phyloP scores from a whole-genome alignment of 2,329 filamentous ascomycete genomes.

The Fulvia fulva region DNA sequence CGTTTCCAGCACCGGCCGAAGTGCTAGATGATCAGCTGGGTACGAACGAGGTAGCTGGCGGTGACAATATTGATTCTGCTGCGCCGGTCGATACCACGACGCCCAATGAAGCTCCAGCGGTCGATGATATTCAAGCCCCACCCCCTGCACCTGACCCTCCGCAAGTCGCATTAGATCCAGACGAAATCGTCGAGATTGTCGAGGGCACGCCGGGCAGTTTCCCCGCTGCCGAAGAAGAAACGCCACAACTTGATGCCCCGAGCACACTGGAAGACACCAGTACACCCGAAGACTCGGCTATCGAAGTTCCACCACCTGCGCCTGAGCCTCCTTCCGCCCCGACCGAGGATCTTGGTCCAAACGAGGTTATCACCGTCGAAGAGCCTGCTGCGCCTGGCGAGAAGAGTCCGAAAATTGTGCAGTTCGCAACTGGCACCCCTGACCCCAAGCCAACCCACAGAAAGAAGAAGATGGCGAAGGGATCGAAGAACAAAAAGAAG shows the following conservation, averaged over 20 bases:
- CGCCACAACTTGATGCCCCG: neutral
- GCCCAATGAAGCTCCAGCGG: neutral
- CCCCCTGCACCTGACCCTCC: neutral
- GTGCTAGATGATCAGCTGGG: neutral
- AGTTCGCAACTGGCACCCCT: conserved; percentile 28
- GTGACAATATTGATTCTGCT: neutral
- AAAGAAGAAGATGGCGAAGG: conserved; percentile 25
- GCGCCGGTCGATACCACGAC: neutral
- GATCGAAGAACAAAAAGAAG: conserved; percentile 26
- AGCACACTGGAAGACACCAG: too few relatives aligned
- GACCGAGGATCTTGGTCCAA: neutral
- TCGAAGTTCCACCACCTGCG: conserved; percentile 3
- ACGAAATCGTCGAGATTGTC: conserved; percentile 9
- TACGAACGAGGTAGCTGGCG: neutral
- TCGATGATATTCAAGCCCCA: neutral
- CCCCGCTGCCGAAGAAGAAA: neutral
- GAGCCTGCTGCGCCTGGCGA: conserved; percentile 14
- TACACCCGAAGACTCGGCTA: neutral
- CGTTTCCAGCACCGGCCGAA: neutral
- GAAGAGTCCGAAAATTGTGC: conserved; percentile 25
- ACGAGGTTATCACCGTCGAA: conserved; percentile 4
- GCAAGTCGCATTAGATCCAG: neutral
- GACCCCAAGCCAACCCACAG: conserved; percentile 25
- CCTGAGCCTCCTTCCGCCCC: conserved; percentile 6
- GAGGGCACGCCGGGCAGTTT: conserved; percentile 1